phyloP scores from a whole-genome alignment of 164 flowering plant genomes.

The Macadamia tetraphylla region DNA sequence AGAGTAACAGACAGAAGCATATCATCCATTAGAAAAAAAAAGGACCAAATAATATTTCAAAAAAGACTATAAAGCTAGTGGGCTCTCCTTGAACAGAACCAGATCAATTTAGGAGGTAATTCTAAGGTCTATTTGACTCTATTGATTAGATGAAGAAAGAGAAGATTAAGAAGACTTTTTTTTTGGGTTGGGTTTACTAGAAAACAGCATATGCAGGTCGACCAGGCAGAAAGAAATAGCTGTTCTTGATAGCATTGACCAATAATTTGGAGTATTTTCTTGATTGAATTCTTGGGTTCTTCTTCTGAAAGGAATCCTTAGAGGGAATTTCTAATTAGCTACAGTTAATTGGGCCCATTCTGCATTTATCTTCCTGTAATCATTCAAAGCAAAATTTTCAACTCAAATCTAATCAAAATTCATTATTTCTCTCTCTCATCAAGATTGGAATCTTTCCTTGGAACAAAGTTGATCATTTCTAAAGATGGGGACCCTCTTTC shows the following conservation, averaged over 20 bases:
- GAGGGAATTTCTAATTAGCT: background rate
- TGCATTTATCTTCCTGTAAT: background rate
- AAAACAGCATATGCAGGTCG: background rate
- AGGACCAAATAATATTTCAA: too few species aligned
- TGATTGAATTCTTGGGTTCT: background rate
- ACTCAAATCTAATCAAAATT: background rate
- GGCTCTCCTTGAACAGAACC: too few species aligned
- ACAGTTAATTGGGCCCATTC: slow-evolving; percentile 1
- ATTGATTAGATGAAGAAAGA: background rate
- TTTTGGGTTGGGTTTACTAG: background rate
- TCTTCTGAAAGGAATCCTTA: background rate
- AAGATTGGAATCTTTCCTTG: background rate
- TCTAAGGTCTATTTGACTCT: background rate
- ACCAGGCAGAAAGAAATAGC: background rate
- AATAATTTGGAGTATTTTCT: background rate
- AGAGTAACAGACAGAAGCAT: too few species aligned
- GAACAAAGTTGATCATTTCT: background rate
- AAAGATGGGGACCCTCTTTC: background rate
- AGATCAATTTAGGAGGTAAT: too few species aligned
- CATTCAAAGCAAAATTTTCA: background rate
- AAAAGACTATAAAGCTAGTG: too few species aligned
- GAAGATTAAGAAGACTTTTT: slow-evolving; percentile 1
- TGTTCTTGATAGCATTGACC: slow-evolving; percentile 1
- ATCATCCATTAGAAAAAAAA: too few species aligned
- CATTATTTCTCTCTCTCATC: background rate